A percentile compares a stretch with the other conserved stretches of the same genome.
phyloP scores from a whole-genome alignment of 371 early-diverging fungal genomes.

The Mucor racemosus region DNA sequence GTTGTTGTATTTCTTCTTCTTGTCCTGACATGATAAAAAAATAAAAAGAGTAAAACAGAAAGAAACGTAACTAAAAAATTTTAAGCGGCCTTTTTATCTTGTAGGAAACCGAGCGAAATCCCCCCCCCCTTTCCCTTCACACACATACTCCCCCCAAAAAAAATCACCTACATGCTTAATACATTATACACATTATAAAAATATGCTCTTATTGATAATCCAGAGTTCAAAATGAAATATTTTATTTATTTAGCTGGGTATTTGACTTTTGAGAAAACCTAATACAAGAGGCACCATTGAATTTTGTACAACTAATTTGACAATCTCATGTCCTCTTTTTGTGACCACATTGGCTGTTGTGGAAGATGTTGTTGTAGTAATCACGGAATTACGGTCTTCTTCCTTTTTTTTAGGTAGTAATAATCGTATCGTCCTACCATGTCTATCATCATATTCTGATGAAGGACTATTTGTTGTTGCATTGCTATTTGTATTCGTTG shows the following conservation, averaged over 20 bases:
- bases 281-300: constrained; percentile 63
- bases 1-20: background rate
- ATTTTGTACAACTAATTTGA: constrained; percentile 64
- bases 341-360: constrained; percentile 52
- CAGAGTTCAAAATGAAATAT: too few relatives aligned
- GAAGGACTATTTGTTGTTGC: background rate
- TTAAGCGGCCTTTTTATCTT: background rate
- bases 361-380: constrained; percentile 9
- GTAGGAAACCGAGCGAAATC: background rate
- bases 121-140: background rate
- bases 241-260: background rate
- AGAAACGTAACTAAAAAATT: background rate
- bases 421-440: constrained; percentile 9
- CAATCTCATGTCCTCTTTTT: constrained; percentile 59
- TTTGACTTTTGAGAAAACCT: constrained; percentile 51
- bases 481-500: background rate
- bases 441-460: background rate
- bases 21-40: background rate
- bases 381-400: constrained; percentile 8
- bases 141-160: too few relatives aligned
- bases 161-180: too few relatives aligned
- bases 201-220: too few relatives aligned
- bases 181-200: too few relatives aligned
- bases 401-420: constrained; percentile 23
- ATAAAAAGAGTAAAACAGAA: background rate